phyloP scores from a whole-genome alignment of 139 green algal species.

The Asterochloris erici region DNA sequence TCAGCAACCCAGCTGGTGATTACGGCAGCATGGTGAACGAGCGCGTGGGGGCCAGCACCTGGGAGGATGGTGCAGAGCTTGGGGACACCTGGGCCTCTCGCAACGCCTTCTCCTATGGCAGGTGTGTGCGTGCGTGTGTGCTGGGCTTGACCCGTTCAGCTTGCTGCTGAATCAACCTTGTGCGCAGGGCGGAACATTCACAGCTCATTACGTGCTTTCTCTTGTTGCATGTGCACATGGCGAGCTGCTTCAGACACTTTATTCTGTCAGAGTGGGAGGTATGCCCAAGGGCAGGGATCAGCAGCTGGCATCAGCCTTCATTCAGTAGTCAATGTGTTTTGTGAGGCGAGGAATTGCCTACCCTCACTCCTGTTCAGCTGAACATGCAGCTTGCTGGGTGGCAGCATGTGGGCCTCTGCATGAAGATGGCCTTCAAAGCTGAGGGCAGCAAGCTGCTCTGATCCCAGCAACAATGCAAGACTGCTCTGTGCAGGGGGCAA shows the following conservation, averaged over 20 bases:
- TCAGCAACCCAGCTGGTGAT: conserved; percentile 93
- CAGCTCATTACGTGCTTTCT: too few species aligned
- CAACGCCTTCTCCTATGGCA: conserved; percentile 95
- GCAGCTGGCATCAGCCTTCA: too few species aligned
- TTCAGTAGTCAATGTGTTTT: too few species aligned
- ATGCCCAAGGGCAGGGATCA: too few species aligned
- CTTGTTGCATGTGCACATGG: not conserved
- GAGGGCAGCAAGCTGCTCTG: not conserved
- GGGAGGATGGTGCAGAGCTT: conserved; percentile 84
- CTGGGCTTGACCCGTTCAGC: not conserved
- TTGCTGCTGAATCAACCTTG: not conserved
- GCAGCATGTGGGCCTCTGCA: not conserved
- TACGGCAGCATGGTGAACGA: conserved; percentile 99
- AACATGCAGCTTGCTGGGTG: not conserved
- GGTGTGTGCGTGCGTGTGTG: not conserved
- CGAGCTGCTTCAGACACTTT: not conserved
- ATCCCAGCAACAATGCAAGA: not conserved
- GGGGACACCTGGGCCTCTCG: conserved; percentile 91
- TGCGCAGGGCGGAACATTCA: too few species aligned
- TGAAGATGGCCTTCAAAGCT: not conserved
- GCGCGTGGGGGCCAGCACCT: conserved; percentile 78
- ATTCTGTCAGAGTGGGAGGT: too few species aligned
- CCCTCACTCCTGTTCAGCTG: too few species aligned
- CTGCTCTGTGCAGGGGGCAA: conserved; percentile 40
- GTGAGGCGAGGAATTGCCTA: too few species aligned